Evolutionary conservation across 495 filamentous ascomycete species (phyloP).

Genomic region (Neurospora sp.): DNA sequence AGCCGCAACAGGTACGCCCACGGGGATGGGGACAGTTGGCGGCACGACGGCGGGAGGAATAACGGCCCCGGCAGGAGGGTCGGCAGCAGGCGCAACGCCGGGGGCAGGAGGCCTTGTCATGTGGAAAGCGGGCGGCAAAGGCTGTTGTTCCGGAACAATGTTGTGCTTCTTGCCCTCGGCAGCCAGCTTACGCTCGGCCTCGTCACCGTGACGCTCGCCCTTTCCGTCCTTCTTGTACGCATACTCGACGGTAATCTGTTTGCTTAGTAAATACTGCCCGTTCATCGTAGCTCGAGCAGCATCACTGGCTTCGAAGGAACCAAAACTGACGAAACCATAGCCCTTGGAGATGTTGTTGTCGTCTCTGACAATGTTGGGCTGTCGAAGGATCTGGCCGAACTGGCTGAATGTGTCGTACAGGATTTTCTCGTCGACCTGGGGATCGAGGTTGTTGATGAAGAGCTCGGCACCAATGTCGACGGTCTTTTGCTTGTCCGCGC

Average conservation of each 20-base stretch:
- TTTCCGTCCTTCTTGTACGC: slow-evolving; percentile 99
- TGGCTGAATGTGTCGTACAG: slow-evolving; percentile 96
- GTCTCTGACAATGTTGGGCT: slow-evolving; percentile 91
- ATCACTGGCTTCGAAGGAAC: slow-evolving; percentile 90
- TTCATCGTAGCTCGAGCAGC: slow-evolving; percentile 89
- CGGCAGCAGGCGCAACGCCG: slow-evolving; percentile 12
- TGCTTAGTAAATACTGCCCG: slow-evolving; percentile 94
- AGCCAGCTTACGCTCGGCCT: slow-evolving; percentile 87
- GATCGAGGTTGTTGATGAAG: slow-evolving; percentile 92
- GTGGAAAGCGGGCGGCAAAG: slow-evolving; percentile 46
- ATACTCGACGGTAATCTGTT: slow-evolving; percentile 91
- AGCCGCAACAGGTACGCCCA: slow-evolving; percentile 3
- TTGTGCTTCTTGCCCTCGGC: slow-evolving; percentile 91
- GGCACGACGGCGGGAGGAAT: slow-evolving; percentile 9
- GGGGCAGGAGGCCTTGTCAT: slow-evolving; percentile 22
- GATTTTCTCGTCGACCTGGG: slow-evolving; percentile 89
- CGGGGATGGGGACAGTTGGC: not conserved
- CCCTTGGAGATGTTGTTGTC: slow-evolving; percentile 87
- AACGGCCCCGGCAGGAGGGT: slow-evolving; percentile 17
- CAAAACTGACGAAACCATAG: slow-evolving; percentile 93
- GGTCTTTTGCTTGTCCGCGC: slow-evolving; percentile 91
- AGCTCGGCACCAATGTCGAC: slow-evolving; percentile 95
- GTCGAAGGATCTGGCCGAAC: slow-evolving; percentile 73
- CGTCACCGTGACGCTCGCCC: slow-evolving; percentile 89
- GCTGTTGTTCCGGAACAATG: slow-evolving; percentile 60